Evolutionary conservation across 2,329 filamentous ascomycete genomes (phyloP).

Genomic region (Lizonia empirigonia): DNA sequence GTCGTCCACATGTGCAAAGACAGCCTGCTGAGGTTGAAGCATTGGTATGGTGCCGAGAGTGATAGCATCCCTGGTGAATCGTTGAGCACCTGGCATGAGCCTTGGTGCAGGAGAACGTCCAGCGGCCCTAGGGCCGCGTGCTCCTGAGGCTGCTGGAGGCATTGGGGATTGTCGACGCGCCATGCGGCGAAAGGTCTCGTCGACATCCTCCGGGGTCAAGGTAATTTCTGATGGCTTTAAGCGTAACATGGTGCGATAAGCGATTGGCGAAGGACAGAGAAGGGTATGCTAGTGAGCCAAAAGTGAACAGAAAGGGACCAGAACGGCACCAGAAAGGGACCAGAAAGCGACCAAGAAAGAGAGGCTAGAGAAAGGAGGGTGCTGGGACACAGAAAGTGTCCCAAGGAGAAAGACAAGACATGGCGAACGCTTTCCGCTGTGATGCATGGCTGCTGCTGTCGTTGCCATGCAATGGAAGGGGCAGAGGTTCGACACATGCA

Average conservation of each 20-base stretch:
- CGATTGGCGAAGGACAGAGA: constrained; percentile 16
- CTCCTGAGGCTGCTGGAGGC: not conserved
- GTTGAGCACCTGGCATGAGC: constrained; percentile 39
- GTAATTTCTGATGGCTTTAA: constrained; percentile 45
- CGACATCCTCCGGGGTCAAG: constrained; percentile 44
- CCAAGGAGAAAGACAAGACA: not conserved
- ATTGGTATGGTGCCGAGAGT: constrained; percentile 35
- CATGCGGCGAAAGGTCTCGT: constrained; percentile 43
- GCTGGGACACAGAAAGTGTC: not conserved
- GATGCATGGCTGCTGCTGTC: not conserved
- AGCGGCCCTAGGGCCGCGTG: constrained; percentile 6
- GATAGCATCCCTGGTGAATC: constrained; percentile 39
- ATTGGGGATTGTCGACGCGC: constrained; percentile 27
- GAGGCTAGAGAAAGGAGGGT: not conserved
- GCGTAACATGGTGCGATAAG: constrained; percentile 40
- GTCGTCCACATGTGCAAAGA: constrained; percentile 25
- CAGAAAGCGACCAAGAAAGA: constrained; percentile 1
- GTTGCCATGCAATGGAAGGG: not conserved
- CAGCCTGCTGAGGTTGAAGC: constrained; percentile 33
- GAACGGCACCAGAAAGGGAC: constrained; percentile 23
- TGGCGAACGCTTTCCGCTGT: constrained; percentile 1
- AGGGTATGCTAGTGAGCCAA: constrained; percentile 20
- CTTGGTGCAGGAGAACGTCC: constrained; percentile 23
- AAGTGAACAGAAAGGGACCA: constrained; percentile 9
- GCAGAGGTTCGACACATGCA: not conserved